A percentile compares a stretch with the other conserved stretches of the same genome.
These are phyloP conservation scores for Coemansia sp. DNA, from an alignment of 192 early-diverging fungal species.

Conservation along the genomic window DNA sequence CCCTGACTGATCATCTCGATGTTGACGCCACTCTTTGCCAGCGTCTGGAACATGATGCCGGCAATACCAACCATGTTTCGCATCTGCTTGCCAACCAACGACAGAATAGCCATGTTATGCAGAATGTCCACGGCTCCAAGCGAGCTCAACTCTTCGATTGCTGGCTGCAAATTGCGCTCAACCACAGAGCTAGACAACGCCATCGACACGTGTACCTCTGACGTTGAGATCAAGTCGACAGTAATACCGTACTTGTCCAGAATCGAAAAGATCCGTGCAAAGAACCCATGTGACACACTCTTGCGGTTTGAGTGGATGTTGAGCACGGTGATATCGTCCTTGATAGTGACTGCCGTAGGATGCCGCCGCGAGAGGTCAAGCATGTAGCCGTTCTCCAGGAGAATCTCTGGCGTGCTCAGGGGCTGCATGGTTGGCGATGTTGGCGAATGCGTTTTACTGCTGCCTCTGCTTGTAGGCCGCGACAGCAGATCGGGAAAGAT, in stretches of 20 bases:
- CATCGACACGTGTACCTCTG: constrained; percentile 92
- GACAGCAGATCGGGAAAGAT: constrained; percentile 81
- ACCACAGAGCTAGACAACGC: constrained; percentile 63
- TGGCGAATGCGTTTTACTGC: constrained; percentile 54
- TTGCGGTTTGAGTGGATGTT: constrained; percentile 98
- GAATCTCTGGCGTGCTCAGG: constrained; percentile 57
- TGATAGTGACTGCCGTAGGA: constrained; percentile 98
- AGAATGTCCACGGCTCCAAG: constrained; percentile 84
- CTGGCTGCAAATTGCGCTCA: constrained; percentile 73
- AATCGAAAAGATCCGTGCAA: constrained; percentile 91
- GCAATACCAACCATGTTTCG: constrained; percentile 96
- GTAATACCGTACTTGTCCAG: constrained; percentile 90
- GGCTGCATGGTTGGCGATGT: constrained; percentile 13
- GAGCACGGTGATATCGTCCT: constrained; percentile 91
- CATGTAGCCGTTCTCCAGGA: constrained; percentile 74
- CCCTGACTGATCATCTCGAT: constrained; percentile 99
- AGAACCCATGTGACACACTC: constrained; percentile 93
- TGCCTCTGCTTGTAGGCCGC: constrained; percentile 55
- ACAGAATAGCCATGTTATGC: constrained; percentile 91
- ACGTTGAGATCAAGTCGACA: constrained; percentile 92
- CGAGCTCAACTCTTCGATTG: constrained; percentile 75
- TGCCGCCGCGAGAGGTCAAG: constrained; percentile 73
- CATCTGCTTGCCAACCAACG: constrained; percentile 95
- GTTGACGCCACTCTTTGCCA: constrained; percentile 86
- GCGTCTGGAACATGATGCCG: constrained; percentile 88